Percentiles rank a stretch among this genome's conserved stretches.
Conservation (phyloP, 148 eudicot genomes). For the Vaccinium macrocarpon region DNA sequence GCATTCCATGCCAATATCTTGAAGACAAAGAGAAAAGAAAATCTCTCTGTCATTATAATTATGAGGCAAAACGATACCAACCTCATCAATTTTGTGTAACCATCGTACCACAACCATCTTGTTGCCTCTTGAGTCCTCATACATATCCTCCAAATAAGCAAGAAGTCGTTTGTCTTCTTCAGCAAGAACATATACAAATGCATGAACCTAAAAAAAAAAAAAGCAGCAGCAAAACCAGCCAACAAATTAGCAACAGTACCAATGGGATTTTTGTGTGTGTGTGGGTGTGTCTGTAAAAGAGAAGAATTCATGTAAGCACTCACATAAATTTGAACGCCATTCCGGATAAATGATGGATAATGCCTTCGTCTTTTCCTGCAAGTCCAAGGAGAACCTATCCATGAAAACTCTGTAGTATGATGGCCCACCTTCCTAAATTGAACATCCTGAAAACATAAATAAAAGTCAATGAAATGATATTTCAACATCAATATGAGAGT, state of each 20-base stretch:
- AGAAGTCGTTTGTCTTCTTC: conserved; percentile 71
- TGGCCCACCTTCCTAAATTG: conserved; percentile 32
- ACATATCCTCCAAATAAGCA: conserved; percentile 83
- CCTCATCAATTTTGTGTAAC: conserved; percentile 98
- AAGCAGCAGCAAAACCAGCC: background rate
- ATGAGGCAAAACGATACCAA: conserved; percentile 78
- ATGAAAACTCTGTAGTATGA: conserved; percentile 32
- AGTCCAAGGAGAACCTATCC: conserved; percentile 71
- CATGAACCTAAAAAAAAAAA: conserved; percentile 45
- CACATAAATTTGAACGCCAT: conserved; percentile 67
- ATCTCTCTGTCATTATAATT: conserved; percentile 80
- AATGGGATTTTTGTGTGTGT: no score
- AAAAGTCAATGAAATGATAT: background rate
- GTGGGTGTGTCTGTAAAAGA: background rate
- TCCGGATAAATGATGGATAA: conserved; percentile 55
- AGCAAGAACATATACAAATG: conserved; percentile 78
- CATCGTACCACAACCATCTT: conserved; percentile 93
- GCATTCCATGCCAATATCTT: conserved; percentile 88
- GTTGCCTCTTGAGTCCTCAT: conserved; percentile 75
- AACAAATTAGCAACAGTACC: background rate
- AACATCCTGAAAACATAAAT: conserved; percentile 33
- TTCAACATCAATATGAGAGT: background rate
- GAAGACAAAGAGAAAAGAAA: conserved; percentile 93
- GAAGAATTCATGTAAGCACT: conserved; percentile 4
- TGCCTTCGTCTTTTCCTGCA: conserved; percentile 68